These are phyloP conservation scores for Penicillium malachiteum DNA, from an alignment of 495 filamentous ascomycete genomes.

Conservation along the genomic window DNA sequence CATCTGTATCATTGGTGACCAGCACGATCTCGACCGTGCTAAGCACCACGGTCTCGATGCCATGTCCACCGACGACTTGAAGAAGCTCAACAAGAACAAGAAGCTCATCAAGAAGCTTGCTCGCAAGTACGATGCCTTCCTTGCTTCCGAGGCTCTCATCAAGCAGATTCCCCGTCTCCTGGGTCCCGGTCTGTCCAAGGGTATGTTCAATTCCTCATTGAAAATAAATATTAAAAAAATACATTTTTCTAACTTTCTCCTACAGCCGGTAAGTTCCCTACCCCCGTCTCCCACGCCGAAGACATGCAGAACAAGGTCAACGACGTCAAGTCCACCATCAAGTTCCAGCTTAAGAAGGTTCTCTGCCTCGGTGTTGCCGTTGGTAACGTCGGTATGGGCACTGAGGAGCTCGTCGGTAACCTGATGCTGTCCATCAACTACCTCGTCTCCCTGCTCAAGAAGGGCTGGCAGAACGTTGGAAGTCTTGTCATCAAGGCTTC, in stretches of 20 bases:
- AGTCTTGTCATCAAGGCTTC: constrained; percentile 98
- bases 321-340: constrained; percentile 99
- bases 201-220: constrained; percentile 44
- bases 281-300: constrained; percentile 92
- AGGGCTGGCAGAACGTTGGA: constrained; percentile 99
- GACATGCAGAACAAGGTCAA: constrained; percentile 90
- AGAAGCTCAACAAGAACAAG: constrained; percentile 99
- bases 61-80: constrained; percentile 96
- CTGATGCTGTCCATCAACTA: constrained; percentile 99
- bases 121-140: constrained; percentile 99
- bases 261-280: constrained; percentile 97
- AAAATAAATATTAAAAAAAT: neutral
- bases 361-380: constrained; percentile 98
- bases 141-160: constrained; percentile 93
- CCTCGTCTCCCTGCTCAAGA: constrained; percentile 97
- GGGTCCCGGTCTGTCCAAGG: constrained; percentile 97
- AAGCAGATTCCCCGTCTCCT: constrained; percentile 99
- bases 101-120: constrained; percentile 99
- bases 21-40: constrained; percentile 99
- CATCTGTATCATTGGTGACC: constrained; percentile 98
- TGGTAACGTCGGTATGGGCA: constrained; percentile 94
- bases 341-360: constrained; percentile 99
- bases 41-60: constrained; percentile 97
- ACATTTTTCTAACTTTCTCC: constrained; percentile 16
- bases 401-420: constrained; percentile 95